A percentile compares a stretch with the other conserved stretches of the same genome.
Conservation (phyloP, 257 asterid genomes). For the Primulina huaijiensis region DNA sequence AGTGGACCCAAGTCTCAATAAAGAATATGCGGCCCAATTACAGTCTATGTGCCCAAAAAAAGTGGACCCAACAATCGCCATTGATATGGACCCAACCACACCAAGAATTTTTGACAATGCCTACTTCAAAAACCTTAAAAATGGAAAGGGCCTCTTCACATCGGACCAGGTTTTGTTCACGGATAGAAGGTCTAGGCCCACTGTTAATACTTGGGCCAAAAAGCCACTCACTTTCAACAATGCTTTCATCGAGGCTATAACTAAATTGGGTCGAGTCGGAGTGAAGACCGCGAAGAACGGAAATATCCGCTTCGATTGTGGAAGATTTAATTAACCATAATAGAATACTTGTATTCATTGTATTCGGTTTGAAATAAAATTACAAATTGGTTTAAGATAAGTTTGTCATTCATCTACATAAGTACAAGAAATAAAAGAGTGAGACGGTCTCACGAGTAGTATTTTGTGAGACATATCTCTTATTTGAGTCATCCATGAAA, state of each 20-base stretch:
- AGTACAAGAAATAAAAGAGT: too few species aligned
- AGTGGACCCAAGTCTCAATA: conserved; percentile 70
- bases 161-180: conserved; percentile 82
- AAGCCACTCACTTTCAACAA: conserved; percentile 39
- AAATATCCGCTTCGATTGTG: conserved; percentile 76
- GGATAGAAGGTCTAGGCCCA: conserved; percentile 45
- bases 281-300: conserved; percentile 63
- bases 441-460: too few species aligned
- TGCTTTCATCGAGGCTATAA: conserved; percentile 53
- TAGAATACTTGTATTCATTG: background rate
- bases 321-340: conserved; percentile 44
- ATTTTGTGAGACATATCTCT: too few species aligned
- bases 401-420: background rate
- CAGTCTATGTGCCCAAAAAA: conserved; percentile 54
- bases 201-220: conserved; percentile 56
- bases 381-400: background rate
- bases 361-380: too few species aligned
- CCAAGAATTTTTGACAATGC: conserved; percentile 65
- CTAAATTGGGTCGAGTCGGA: conserved; percentile 82
- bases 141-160: conserved; percentile 76
- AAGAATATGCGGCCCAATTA: conserved; percentile 47
- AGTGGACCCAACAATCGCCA: conserved; percentile 56
- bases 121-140: conserved; percentile 54
- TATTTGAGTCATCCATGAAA: too few species aligned
- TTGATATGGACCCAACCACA: conserved; percentile 77